Base-by-base conservation (phyloP, 495 filamentous ascomycete genomes). In the Penicillium taxi region DNA sequence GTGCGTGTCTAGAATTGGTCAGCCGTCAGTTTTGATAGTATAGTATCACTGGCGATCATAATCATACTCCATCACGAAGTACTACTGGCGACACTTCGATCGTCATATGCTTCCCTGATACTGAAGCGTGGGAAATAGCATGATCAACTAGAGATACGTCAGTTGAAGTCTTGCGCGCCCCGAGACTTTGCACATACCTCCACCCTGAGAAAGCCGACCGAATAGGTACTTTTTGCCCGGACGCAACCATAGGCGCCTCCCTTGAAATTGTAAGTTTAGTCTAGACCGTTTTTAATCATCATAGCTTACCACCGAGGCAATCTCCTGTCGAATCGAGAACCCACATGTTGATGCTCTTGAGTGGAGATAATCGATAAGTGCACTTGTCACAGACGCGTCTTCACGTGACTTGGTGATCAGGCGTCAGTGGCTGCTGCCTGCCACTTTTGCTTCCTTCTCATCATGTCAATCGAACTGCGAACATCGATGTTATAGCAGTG, bases 41-140 rank as follows among this genome's bases (percentile, higher is more conserved):
- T n/a, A 19, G 9, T 1, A 42, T n/a, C 0, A 8, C 33, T 14
- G 39, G 17, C 9, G 15, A 24, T n/a, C n/a, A 28, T 7, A 7
- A 26, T 21, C 72, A 32, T 75, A 93, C 84, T 36, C 78, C 82
- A 58, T 86, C 80, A 32, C 76, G 83, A 6, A 77, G 61, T 21
- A 67, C 59, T 5, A 91, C 81, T 0, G 59, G 43, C 9, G 69
- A 76, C 2, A 96, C 77, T 18, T 78, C 67, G 36, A 98, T 78
- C 19, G 79, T 78, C 48, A 96, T 66, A 57, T 98, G 91, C 44
- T 90, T 81, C 20, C 90, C 74, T n/a, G 91, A 98, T 32, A 98
- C 80, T 2, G 26, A n/a, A 29, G 13, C 22, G 39, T 87, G 67
- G 5, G 70, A 34, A 60, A 85, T 72, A 35, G 56, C 56, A 78